Conservation (phyloP, 2,329 filamentous ascomycete species). For the Trichoderma oligosporum region DNA sequence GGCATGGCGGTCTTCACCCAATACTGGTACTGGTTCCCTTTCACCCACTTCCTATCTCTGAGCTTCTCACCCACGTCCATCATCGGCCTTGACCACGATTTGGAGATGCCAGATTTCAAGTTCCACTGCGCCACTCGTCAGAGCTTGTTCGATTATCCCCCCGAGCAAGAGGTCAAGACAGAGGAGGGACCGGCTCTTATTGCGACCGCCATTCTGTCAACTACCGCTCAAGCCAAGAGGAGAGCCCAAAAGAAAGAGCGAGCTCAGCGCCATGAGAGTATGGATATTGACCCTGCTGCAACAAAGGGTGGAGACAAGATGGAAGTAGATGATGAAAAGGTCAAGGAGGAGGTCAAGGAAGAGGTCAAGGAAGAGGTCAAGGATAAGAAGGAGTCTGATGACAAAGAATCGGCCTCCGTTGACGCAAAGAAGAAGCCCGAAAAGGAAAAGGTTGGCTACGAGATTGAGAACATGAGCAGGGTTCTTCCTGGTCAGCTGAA, state of each 20-base stretch:
- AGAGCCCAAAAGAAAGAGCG: slow-evolving; percentile 92
- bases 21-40: slow-evolving; percentile 99
- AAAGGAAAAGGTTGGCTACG: slow-evolving; percentile 95
- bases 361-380: slow-evolving; percentile 44
- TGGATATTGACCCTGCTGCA: slow-evolving; percentile 84
- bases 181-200: slow-evolving; percentile 93
- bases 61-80: slow-evolving; percentile 96
- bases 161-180: slow-evolving; percentile 90
- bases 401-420: slow-evolving; percentile 54
- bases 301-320: slow-evolving; percentile 70
- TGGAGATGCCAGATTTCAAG: slow-evolving; percentile 91
- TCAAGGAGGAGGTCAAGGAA: slow-evolving; percentile 48
- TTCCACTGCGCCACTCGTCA: slow-evolving; percentile 93
- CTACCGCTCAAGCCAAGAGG: slow-evolving; percentile 93
- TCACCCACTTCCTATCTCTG: slow-evolving; percentile 93
- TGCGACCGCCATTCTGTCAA: slow-evolving; percentile 92
- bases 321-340: slow-evolving; percentile 72
- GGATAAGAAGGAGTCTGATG: slow-evolving; percentile 58
- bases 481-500: slow-evolving; percentile 90
- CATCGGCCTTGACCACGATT: slow-evolving; percentile 88
- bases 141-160: slow-evolving; percentile 96
- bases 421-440: slow-evolving; percentile 83
- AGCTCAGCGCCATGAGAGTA: slow-evolving; percentile 83
- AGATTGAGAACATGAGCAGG: slow-evolving; percentile 94
- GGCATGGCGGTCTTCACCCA: slow-evolving; percentile 98